A percentile compares a stretch with the other conserved stretches of the same genome.
Conservation (phyloP, 441 rosid genomes). For the Breynia disticha region DNA sequence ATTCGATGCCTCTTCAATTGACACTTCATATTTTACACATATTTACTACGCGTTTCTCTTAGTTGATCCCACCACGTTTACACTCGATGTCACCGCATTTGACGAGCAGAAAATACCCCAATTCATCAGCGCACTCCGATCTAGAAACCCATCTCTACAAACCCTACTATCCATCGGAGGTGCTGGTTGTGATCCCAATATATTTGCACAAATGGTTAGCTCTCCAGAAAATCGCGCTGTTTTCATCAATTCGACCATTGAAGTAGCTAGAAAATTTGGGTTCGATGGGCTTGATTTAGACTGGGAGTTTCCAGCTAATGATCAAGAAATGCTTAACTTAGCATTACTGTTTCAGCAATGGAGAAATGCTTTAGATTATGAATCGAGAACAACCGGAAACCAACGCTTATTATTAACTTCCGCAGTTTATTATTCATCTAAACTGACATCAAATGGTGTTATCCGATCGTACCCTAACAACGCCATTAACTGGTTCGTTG, state of each 20-base stretch:
- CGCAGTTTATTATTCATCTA: constrained; percentile 33
- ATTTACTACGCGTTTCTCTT: constrained; percentile 39
- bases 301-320: constrained; percentile 43
- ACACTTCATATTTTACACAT: constrained; percentile 39
- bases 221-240: constrained; percentile 15
- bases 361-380: constrained; percentile 21
- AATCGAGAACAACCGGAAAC: constrained; percentile 17
- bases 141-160: constrained; percentile 21
- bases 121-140: constrained; percentile 18
- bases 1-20: constrained; percentile 24
- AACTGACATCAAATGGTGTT: constrained; percentile 4
- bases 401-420: constrained; percentile 31
- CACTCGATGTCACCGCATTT: constrained; percentile 21
- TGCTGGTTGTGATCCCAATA: background rate
- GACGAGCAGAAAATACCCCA: constrained; percentile 23
- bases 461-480: constrained; percentile 25
- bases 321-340: constrained; percentile 29
- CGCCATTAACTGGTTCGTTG: constrained; percentile 20
- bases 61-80: constrained; percentile 22
- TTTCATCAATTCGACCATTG: constrained; percentile 41
- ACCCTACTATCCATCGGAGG: constrained; percentile 40
- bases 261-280: constrained; percentile 29
- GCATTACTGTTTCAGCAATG: constrained; percentile 27
- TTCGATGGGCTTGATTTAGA: constrained; percentile 48
- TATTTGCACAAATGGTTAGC: constrained; percentile 25